These are phyloP conservation scores for Pholiota molesta DNA, from an alignment of 768 basidiomycete genomes.

Conservation along the genomic window DNA sequence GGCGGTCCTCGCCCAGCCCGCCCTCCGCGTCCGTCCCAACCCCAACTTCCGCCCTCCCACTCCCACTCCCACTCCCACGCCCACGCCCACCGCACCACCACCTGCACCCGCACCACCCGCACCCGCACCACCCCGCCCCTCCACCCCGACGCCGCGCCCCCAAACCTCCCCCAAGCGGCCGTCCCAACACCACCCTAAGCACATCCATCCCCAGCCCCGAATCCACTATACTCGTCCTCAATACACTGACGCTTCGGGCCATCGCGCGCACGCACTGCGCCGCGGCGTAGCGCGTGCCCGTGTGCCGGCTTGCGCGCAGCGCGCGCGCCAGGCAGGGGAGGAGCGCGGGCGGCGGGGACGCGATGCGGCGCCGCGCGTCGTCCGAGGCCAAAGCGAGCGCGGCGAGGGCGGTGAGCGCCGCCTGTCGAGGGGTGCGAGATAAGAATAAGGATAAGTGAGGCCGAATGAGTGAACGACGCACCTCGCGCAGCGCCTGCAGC, in stretches of 20 bases:
- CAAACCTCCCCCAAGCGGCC: conserved; percentile 23
- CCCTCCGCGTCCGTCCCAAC: neutral
- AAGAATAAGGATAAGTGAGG: too few species aligned
- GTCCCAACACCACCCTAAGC: conserved; percentile 48
- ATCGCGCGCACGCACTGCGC: conserved; percentile 87
- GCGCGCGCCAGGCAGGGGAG: conserved; percentile 30
- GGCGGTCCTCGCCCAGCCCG: conserved; percentile 57
- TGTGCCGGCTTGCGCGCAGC: conserved; percentile 49
- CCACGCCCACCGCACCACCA: conserved; percentile 31
- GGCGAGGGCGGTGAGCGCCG: conserved; percentile 73
- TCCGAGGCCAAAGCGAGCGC: conserved; percentile 74
- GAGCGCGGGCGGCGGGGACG: conserved; percentile 55
- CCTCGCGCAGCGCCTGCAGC: conserved; percentile 64
- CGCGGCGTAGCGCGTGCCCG: conserved; percentile 83
- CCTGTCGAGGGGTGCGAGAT: conserved; percentile 41
- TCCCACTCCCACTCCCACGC: neutral
- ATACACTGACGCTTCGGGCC: conserved; percentile 74
- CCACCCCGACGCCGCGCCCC: conserved; percentile 29
- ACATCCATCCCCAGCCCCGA: conserved; percentile 76
- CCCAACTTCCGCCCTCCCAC: too few species aligned
- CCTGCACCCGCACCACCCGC: neutral
- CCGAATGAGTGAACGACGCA: too few species aligned
- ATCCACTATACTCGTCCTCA: conserved; percentile 86
- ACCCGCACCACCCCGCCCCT: conserved; percentile 15
- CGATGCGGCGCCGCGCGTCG: conserved; percentile 69